Conservation (phyloP, 1,284 basidiomycete genomes). For the Golubevia sp. region DNA sequence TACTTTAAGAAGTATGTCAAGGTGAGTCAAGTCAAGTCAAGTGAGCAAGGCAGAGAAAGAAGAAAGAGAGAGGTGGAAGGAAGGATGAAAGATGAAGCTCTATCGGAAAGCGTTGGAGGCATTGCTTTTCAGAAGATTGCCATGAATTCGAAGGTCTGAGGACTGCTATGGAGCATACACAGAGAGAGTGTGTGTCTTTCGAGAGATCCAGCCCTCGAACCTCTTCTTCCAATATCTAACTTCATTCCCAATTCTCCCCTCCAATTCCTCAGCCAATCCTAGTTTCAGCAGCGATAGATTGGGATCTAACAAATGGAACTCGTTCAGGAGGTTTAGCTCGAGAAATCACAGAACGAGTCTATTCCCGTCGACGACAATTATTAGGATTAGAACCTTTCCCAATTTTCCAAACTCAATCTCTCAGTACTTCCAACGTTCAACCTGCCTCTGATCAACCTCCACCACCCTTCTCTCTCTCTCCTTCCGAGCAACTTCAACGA, state of each 20-base stretch:
- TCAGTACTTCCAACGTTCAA: background rate
- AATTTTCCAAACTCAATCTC: background rate
- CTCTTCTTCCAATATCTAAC: background rate
- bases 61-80: too few species aligned
- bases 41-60: too few species aligned
- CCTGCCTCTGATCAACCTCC: constrained; percentile 15
- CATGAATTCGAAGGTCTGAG: too few species aligned
- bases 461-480: constrained; percentile 36
- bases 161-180: too few species aligned
- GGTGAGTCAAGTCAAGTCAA: constrained; percentile 3
- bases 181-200: too few species aligned
- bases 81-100: too few species aligned
- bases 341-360: constrained; percentile 43
- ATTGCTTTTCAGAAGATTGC: too few species aligned
- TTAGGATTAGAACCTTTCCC: constrained; percentile 48
- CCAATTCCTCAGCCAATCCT: constrained; percentile 34
- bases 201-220: background rate
- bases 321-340: constrained; percentile 50
- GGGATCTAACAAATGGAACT: constrained; percentile 51
- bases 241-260: background rate
- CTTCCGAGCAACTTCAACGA: constrained; percentile 46
- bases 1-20: constrained; percentile 58
- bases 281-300: constrained; percentile 55
- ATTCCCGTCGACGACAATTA: constrained; percentile 48
- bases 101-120: too few species aligned